phyloP scores from a whole-genome alignment of 2,329 filamentous ascomycete genomes.

The Penicillium sp. region DNA sequence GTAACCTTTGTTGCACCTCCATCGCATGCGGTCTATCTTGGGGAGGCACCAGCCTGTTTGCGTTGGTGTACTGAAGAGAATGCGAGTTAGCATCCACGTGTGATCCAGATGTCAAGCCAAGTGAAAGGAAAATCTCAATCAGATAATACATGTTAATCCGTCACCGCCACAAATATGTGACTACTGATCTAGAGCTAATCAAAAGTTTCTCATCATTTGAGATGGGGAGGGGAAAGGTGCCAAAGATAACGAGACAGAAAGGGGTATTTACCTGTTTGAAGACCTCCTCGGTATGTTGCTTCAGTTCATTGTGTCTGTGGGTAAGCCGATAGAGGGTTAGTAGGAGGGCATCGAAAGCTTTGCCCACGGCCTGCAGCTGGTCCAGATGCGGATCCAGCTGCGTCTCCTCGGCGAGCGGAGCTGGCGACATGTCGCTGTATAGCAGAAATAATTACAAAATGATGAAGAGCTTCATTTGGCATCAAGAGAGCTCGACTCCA shows the following conservation, averaged over 20 bases:
- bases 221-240: conserved; percentile 18
- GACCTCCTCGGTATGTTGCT: conserved; percentile 38
- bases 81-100: conserved; percentile 28
- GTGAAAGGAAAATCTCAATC: conserved; percentile 39
- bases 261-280: conserved; percentile 40
- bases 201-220: conserved; percentile 51
- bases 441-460: conserved; percentile 24
- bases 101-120: conserved; percentile 5
- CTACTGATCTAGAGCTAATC: conserved; percentile 86
- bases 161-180: conserved; percentile 59
- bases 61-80: conserved; percentile 17
- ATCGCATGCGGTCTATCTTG: conserved; percentile 29
- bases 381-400: conserved; percentile 32
- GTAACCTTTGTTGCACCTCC: conserved; percentile 33
- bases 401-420: conserved; percentile 26
- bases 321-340: conserved; percentile 41
- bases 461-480: neutral
- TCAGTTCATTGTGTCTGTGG: conserved; percentile 40
- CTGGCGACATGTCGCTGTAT: conserved; percentile 33
- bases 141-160: conserved; percentile 61
- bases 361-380: conserved; percentile 37
- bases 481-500: conserved; percentile 22
- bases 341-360: conserved; percentile 44
- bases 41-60: conserved; percentile 20
- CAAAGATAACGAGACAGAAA: neutral